These are phyloP conservation scores for Tolypocladium cylindrosporum DNA, from an alignment of 2,329 filamentous ascomycete species.

Conservation along the genomic window DNA sequence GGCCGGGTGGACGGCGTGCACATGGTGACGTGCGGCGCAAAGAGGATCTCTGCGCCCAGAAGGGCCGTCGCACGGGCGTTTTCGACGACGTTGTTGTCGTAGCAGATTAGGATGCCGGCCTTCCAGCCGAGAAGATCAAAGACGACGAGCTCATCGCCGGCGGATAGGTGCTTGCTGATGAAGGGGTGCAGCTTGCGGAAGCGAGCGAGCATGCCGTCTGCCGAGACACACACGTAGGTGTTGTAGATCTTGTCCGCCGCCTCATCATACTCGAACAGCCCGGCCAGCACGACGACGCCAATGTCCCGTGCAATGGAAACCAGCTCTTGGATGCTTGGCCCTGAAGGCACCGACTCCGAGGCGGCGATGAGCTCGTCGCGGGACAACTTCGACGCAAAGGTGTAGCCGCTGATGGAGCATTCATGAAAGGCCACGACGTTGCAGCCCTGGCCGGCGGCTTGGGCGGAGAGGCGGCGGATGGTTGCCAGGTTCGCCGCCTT, in stretches of 20 bases:
- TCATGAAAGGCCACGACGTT: constrained; percentile 7
- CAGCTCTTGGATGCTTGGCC: background rate
- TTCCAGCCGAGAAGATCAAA: constrained; percentile 9
- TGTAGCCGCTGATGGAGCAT: constrained; percentile 6
- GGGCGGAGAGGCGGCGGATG: constrained; percentile 1
- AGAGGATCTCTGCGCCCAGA: constrained; percentile 7
- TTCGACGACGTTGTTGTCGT: constrained; percentile 11
- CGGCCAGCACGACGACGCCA: constrained; percentile 4
- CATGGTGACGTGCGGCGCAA: constrained; percentile 10
- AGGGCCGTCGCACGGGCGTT: constrained; percentile 8
- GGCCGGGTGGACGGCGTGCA: constrained; percentile 9
- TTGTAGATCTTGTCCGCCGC: constrained; percentile 4
- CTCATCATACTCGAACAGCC: constrained; percentile 6
- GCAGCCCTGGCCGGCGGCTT: background rate
- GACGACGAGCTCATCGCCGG: constrained; percentile 6
- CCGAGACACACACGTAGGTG: constrained; percentile 8
- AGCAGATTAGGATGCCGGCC: constrained; percentile 10
- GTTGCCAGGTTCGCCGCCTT: constrained; percentile 5
- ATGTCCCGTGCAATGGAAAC: background rate
- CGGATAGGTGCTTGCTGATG: constrained; percentile 6
- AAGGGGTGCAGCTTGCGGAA: constrained; percentile 10
- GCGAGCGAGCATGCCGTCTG: constrained; percentile 4
- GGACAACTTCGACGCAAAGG: constrained; percentile 3
- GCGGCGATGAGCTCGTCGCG: background rate
- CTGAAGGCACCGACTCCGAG: background rate